Evolutionary conservation across 2,329 filamentous ascomycete species (phyloP).

Genomic region (Fusarium protoensiforme): DNA sequence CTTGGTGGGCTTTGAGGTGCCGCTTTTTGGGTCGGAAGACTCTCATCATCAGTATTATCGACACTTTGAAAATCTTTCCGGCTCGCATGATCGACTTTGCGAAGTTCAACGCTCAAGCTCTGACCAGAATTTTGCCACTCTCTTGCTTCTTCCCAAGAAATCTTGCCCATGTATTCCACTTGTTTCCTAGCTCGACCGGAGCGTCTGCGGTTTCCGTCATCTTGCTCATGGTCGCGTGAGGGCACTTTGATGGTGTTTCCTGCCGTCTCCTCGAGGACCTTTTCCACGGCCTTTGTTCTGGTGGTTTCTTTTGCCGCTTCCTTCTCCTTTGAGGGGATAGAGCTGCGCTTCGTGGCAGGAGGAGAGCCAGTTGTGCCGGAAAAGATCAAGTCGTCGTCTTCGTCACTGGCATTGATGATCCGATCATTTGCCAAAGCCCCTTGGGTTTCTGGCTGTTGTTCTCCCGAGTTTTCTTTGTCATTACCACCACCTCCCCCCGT

Average conservation of each 20-base stretch:
- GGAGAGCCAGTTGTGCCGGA: neutral
- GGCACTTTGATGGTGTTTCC: neutral
- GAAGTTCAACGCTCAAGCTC: constrained; percentile 27
- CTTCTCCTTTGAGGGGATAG: neutral
- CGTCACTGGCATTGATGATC: constrained; percentile 31
- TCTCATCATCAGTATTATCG: constrained; percentile 12
- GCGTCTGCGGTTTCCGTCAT: constrained; percentile 29
- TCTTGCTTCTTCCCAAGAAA: constrained; percentile 43
- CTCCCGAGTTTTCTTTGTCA: neutral
- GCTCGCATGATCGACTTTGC: neutral
- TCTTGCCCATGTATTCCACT: constrained; percentile 44
- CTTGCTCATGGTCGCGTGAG: constrained; percentile 6
- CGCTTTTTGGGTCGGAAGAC: neutral
- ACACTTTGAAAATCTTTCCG: constrained; percentile 18
- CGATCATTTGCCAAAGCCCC: neutral
- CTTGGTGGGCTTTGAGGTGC: neutral
- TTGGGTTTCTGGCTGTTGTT: neutral
- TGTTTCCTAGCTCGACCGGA: constrained; percentile 45
- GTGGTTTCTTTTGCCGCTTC: neutral
- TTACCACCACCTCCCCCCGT: constrained; percentile 2
- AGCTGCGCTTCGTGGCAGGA: neutral
- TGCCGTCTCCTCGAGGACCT: neutral
- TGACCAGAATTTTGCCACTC: constrained; percentile 14
- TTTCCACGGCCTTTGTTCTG: neutral
- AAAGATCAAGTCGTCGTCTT: constrained; percentile 40